phyloP scores from a whole-genome alignment of 2,329 filamentous ascomycete species.

The Hypoxylon sp. region DNA sequence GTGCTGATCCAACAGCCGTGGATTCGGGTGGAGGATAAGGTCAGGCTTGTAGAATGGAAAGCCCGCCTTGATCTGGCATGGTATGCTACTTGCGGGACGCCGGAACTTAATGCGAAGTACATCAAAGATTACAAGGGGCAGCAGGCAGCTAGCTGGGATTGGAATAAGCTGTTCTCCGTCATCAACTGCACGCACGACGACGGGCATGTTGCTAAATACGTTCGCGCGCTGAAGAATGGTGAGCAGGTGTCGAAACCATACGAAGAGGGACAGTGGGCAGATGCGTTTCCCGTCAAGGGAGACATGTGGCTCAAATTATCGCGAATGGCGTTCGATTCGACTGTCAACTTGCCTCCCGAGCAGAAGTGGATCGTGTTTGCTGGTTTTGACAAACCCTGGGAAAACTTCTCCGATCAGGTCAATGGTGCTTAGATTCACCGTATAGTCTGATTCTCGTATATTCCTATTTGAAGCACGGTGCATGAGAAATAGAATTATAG shows the following conservation, averaged over 20 bases:
- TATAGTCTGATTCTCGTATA: background rate
- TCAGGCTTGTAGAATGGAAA: conserved; percentile 77
- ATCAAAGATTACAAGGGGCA: conserved; percentile 42
- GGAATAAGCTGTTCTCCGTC: conserved; percentile 50
- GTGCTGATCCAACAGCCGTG: conserved; percentile 53
- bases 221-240: conserved; percentile 55
- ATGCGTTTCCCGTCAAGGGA: conserved; percentile 45
- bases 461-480: background rate
- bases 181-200: conserved; percentile 53
- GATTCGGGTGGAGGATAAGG: conserved; percentile 60
- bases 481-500: background rate
- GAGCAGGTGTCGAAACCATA: conserved; percentile 43
- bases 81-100: conserved; percentile 72
- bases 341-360: conserved; percentile 22
- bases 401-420: background rate
- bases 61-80: conserved; percentile 72
- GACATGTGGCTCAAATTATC: conserved; percentile 50
- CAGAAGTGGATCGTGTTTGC: conserved; percentile 41
- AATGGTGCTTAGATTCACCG: background rate
- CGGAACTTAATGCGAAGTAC: conserved; percentile 53
- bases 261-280: conserved; percentile 40
- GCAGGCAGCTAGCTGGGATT: conserved; percentile 44
- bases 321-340: conserved; percentile 45
- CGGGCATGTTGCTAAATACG: conserved; percentile 56
- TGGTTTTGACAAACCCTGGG: conserved; percentile 36